These are phyloP conservation scores for Aureobasidium leucospermi DNA, from an alignment of 2,329 filamentous ascomycete genomes.

Conservation along the genomic window DNA sequence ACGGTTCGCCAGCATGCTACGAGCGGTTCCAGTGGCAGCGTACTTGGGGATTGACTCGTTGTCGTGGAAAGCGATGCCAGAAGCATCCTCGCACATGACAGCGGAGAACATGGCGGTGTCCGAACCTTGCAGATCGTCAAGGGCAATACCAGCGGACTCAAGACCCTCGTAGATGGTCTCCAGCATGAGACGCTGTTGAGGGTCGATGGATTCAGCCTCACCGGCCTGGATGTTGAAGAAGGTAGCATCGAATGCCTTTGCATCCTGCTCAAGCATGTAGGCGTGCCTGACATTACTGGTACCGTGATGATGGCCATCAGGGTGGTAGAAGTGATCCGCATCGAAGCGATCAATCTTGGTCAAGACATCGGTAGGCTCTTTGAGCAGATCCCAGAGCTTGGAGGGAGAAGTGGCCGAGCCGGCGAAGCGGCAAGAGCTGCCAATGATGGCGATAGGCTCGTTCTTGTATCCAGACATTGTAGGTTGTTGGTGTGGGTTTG, in stretches of 20 bases:
- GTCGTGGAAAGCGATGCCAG: conserved; percentile 19
- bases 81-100: conserved; percentile 20
- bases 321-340: conserved; percentile 20
- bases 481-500: not conserved
- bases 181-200: conserved; percentile 33
- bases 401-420: conserved; percentile 26
- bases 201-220: conserved; percentile 32
- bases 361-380: conserved; percentile 14
- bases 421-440: conserved; percentile 38
- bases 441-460: conserved; percentile 38
- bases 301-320: conserved; percentile 13
- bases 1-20: conserved; percentile 33
- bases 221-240: conserved; percentile 22
- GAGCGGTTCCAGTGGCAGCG: conserved; percentile 23
- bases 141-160: conserved; percentile 18
- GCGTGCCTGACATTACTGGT: conserved; percentile 5
- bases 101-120: conserved; percentile 19
- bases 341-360: conserved; percentile 22
- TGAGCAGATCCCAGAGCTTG: conserved; percentile 15
- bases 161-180: conserved; percentile 37
- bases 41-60: conserved; percentile 19
- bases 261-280: conserved; percentile 22
- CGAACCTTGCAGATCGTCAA: conserved; percentile 15
- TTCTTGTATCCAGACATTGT: conserved; percentile 6
- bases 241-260: conserved; percentile 19